Evolutionary conservation across 768 basidiomycete species (phyloP), one percentile per base, ranked within the genome.

Genomic region (Hypholoma sublateritium): DNA sequence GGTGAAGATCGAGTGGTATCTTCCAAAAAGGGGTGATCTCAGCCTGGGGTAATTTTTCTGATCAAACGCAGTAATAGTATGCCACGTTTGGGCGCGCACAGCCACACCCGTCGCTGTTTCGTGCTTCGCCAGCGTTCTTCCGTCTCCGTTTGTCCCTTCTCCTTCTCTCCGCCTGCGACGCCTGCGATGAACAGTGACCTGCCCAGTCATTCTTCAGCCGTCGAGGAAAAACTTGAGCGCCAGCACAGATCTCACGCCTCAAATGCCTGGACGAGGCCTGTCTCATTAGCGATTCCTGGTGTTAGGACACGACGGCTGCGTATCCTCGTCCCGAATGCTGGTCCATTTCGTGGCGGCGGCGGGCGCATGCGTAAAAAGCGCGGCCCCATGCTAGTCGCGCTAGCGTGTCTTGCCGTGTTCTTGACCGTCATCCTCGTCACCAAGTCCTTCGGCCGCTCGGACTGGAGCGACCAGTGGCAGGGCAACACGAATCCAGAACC

Each of bases 271-370:
- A 76, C 82, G 19, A 72, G 81, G 43, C 81, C 85, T 35, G 65
- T 87, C 52, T 80, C 79, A 47, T 61, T 87, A 19, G 78, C 87
- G 42, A 80, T 88, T 49, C 82, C 86, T 41, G 83, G 84, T 59
- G 71, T 85, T 4, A 75, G 71, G 57, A 76, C 79, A 50, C 84
- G 86, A 61, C 78, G 82, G 35, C 72, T 88, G 12, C 81, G 84
- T 44, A 71, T 89, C 24, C 75, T 80, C 56, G 67, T 87, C 7
- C 85, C 87, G 50, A 83, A 84, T 57, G 66, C 82, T 36, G 69
- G 72, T 28, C 72, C 77, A 59, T 67, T 84, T 32, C 28, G 28
- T 32, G 28, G 28, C 61, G 77, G 76, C 54, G 69, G 76, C 54
- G 65, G 76, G 5, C 79, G 80, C 41, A 74, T 85, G 55, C 79